Base-by-base conservation (phyloP, 2,329 filamentous ascomycete species). In the Beauveria sp. region DNA sequence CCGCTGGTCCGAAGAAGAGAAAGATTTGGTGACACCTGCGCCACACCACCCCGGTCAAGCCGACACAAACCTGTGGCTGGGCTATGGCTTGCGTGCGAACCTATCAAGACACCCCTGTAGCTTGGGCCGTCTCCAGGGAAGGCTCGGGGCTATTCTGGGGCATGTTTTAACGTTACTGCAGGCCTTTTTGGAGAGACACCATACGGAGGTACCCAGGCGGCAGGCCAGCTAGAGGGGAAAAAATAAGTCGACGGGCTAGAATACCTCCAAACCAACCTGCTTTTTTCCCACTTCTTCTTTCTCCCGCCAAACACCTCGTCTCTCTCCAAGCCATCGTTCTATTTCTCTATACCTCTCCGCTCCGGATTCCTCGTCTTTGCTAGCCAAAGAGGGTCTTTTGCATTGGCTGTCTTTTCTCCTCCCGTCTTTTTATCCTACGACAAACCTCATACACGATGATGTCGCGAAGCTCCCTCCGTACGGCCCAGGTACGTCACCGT, bases 381-480 rank as follows among this genome's bases (percentile, higher is more conserved):
- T 40, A 43, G 46, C 22, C 37, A 51, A 52, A 43, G 56, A 40
- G 30, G n/a, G 37, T 10, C 30, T 60, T 60, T 22, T 56, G 61
- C 20, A 57, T 61, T n/a, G 30, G 18, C 26, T 43, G 18, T 43
- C 18, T 43, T 43, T 43, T 43, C n/a, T 43, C 41, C 18, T 43
- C 41, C 41, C 54, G 52, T 62, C 56, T 51, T 28, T 51, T 24
- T 9, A 18, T 44, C 12, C 47, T 44, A 62, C 67, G 62, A 65
- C 59, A 60, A 41, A 59, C 37, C 28, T 44, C 34, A 47, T 46
- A 58, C 72, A 81, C 69, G 66, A 85, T 85, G 83, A 72, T 85
- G 74, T 84, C 82, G 73, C 80, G 81, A 75, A 80, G 78, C 75
- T 81, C 82, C 70, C 67, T 78, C 67, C 73, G 80, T 73, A 75